A percentile compares a stretch with the other conserved stretches of the same genome.
phyloP scores from a whole-genome alignment of 2,329 filamentous ascomycete species.

The Talaromyces sp. region DNA sequence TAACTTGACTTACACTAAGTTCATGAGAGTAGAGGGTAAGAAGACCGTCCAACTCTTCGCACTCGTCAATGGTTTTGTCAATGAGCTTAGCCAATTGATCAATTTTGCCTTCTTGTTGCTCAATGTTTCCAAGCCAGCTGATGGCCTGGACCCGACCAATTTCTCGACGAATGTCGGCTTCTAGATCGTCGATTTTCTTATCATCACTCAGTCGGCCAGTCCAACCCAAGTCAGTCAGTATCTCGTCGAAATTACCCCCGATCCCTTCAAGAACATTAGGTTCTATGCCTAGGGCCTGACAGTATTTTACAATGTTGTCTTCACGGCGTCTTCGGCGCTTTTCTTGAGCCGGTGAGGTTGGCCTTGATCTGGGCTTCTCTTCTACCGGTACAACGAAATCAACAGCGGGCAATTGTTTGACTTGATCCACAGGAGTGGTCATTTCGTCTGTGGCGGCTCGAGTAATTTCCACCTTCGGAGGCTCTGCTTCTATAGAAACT shows the following conservation, averaged over 20 bases:
- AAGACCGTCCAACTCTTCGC: conserved; percentile 91
- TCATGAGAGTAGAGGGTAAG: conserved; percentile 93
- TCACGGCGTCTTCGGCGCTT: conserved; percentile 59
- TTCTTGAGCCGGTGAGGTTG: conserved; percentile 41
- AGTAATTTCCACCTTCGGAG: conserved; percentile 38
- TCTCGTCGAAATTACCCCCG: conserved; percentile 74
- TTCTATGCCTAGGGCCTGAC: conserved; percentile 73
- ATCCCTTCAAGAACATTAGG: conserved; percentile 68
- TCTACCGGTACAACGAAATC: conserved; percentile 15
- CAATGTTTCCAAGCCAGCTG: conserved; percentile 77
- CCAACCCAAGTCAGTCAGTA: conserved; percentile 86
- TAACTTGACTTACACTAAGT: conserved; percentile 62
- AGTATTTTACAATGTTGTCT: conserved; percentile 73
- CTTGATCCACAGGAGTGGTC: conserved; percentile 20
- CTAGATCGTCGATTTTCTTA: conserved; percentile 73
- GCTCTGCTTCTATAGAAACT: conserved; percentile 15
- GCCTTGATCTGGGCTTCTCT: conserved; percentile 22
- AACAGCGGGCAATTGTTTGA: conserved; percentile 12
- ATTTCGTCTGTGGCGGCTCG: conserved; percentile 27
- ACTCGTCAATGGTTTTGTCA: conserved; percentile 87
- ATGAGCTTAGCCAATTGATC: conserved; percentile 80
- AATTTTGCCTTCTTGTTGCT: conserved; percentile 86
- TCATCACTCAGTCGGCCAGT: conserved; percentile 70
- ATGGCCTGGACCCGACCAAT: conserved; percentile 87
- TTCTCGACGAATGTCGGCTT: conserved; percentile 78